These are phyloP conservation scores for Peronospora farinosa DNA, from an alignment of 352 stramenopile species.

Conservation along the genomic window DNA sequence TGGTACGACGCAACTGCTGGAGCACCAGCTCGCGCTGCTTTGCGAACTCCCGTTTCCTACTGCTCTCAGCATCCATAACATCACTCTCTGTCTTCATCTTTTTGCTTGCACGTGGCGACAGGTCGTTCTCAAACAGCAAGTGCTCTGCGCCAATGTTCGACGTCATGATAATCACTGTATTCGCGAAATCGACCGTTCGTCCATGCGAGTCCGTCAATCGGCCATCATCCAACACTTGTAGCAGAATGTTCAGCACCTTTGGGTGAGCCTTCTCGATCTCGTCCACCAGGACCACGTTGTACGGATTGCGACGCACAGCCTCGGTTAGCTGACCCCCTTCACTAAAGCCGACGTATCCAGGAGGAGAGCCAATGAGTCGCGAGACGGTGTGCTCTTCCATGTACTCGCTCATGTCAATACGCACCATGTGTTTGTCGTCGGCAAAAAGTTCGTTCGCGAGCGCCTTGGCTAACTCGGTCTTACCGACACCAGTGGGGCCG, in stretches of 20 bases:
- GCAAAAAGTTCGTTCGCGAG: slow-evolving; percentile 94
- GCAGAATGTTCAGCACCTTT: slow-evolving; percentile 93
- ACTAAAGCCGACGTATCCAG: slow-evolving; percentile 92
- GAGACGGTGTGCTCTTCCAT: slow-evolving; percentile 94
- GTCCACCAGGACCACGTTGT: slow-evolving; percentile 96
- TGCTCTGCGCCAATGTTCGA: slow-evolving; percentile 93
- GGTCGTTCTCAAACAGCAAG: slow-evolving; percentile 65
- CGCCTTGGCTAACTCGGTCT: slow-evolving; percentile 93
- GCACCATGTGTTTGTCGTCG: slow-evolving; percentile 91
- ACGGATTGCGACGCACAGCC: slow-evolving; percentile 91
- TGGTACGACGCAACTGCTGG: slow-evolving; percentile 76
- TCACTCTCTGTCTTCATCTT: slow-evolving; percentile 47
- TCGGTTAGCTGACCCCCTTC: slow-evolving; percentile 95
- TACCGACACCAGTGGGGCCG: slow-evolving; percentile 93
- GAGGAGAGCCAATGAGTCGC: slow-evolving; percentile 90
- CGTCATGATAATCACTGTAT: slow-evolving; percentile 97
- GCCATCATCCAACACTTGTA: slow-evolving; percentile 97
- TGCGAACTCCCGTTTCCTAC: slow-evolving; percentile 32
- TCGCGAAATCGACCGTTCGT: slow-evolving; percentile 95
- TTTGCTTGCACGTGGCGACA: slow-evolving; percentile 53
- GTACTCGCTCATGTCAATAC: slow-evolving; percentile 98
- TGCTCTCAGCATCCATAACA: slow-evolving; percentile 17
- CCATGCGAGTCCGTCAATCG: slow-evolving; percentile 95
- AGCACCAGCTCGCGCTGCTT: slow-evolving; percentile 82
- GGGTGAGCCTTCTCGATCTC: slow-evolving; percentile 97